These are phyloP conservation scores for Chenopodium formosanum DNA, from an alignment of 148 eudicot genomes.

Conservation along the genomic window DNA sequence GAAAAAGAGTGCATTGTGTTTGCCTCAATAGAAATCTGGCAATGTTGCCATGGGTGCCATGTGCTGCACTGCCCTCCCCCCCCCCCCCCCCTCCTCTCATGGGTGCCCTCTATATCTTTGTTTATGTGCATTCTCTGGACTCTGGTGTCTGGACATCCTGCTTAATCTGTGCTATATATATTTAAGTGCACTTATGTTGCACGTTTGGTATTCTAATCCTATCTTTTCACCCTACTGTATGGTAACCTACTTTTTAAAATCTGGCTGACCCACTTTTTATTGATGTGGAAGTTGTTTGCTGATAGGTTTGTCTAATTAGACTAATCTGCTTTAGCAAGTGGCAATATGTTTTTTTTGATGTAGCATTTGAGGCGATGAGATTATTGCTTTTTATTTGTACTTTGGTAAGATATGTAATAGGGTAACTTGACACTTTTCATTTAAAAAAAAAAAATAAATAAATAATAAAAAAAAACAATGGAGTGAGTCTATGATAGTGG, in stretches of 20 bases:
- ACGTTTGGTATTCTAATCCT: not conserved
- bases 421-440: not conserved
- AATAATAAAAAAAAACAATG: not conserved
- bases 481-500: not conserved
- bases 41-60: not conserved
- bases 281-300: not conserved
- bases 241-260: not conserved
- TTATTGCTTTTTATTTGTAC: not conserved
- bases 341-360: not conserved
- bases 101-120: too few relatives aligned
- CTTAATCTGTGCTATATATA: not conserved
- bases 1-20: not conserved
- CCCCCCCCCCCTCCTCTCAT: not conserved
- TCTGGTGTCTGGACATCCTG: constrained; percentile 1
- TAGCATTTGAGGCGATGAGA: not conserved
- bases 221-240: not conserved
- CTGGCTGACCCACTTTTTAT: not conserved
- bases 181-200: not conserved
- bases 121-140: not conserved
- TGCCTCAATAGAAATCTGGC: not conserved
- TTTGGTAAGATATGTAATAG: not conserved
- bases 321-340: not conserved
- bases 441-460: too few relatives aligned
- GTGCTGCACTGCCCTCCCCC: not conserved
- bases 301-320: not conserved